Evolutionary conservation across 768 basidiomycete genomes (phyloP).

Genomic region (Hebeloma cylindrosporum): DNA sequence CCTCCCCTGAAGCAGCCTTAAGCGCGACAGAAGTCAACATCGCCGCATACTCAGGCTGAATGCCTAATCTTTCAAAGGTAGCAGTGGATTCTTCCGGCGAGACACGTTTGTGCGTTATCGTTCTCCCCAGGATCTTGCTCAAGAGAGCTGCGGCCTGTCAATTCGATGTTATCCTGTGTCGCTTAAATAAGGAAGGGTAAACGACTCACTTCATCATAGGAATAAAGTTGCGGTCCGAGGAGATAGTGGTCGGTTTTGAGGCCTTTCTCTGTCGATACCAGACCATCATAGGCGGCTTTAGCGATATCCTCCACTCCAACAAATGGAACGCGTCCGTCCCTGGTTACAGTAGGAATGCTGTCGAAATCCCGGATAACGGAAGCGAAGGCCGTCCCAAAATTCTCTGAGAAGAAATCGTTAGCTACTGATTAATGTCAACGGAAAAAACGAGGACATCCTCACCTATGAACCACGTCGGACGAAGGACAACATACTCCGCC

Average conservation of each 20-base stretch:
- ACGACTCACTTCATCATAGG: conserved; percentile 25
- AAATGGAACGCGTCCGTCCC: conserved; percentile 23
- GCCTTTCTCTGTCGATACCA: conserved; percentile 19
- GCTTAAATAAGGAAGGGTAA: not conserved
- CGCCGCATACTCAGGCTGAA: conserved; percentile 16
- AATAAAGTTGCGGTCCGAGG: conserved; percentile 29
- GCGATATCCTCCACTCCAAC: conserved; percentile 31
- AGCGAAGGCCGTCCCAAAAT: conserved; percentile 16
- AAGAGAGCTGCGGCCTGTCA: conserved; percentile 18
- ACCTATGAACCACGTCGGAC: conserved; percentile 28
- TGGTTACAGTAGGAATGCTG: conserved; percentile 20
- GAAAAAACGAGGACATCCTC: not conserved
- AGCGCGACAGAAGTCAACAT: conserved; percentile 19
- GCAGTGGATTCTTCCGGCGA: conserved; percentile 11
- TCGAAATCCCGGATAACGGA: conserved; percentile 12
- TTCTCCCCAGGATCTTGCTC: conserved; percentile 17
- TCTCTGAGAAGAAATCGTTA: conserved; percentile 20
- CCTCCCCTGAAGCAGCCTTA: conserved; percentile 19
- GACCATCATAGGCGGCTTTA: conserved; percentile 24
- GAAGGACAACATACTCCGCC: conserved; percentile 24
- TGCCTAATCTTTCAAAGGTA: conserved; percentile 5
- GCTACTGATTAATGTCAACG: conserved; percentile 1
- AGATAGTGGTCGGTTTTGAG: conserved; percentile 17
- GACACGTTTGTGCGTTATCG: conserved; percentile 17
- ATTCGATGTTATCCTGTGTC: not conserved